Evolutionary conservation across 495 filamentous ascomycete species (phyloP).

Genomic region (Coniosporium apollinis): DNA sequence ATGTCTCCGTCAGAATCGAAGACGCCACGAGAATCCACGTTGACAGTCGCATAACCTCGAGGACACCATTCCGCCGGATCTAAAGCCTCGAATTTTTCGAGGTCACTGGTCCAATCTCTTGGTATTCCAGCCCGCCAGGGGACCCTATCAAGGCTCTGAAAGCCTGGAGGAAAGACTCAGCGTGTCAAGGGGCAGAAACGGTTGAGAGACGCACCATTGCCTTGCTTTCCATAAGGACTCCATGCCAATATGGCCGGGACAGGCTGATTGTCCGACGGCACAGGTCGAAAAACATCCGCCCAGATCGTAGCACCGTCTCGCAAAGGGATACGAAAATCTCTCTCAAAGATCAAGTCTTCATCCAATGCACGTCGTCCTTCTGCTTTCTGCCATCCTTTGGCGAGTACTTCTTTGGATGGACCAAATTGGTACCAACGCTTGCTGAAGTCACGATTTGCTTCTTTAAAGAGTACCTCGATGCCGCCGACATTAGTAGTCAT

Average conservation of each 20-base stretch:
- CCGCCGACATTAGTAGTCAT: no score
- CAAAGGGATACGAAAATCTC: conserved; percentile 18
- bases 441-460: no score
- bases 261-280: conserved; percentile 3
- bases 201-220: background rate
- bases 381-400: background rate
- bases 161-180: background rate
- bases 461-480: no score
- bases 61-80: conserved; percentile 28
- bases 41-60: conserved; percentile 29
- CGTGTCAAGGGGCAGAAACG: background rate
- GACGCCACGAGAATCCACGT: conserved; percentile 28
- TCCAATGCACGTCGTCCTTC: background rate
- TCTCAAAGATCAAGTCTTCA: conserved; percentile 11
- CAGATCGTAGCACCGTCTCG: conserved; percentile 22
- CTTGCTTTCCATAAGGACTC: conserved; percentile 25
- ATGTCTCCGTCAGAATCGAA: conserved; percentile 25
- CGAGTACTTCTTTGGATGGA: no score
- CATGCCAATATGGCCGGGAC: conserved; percentile 24
- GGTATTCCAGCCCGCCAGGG: conserved; percentile 14
- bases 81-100: conserved; percentile 31
- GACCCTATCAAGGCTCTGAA: conserved; percentile 3
- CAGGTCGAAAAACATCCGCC: conserved; percentile 24
- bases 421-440: no score
- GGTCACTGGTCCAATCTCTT: conserved; percentile 11